Conservation (phyloP, 768 basidiomycete genomes). For the Podaxis pistillaris region DNA sequence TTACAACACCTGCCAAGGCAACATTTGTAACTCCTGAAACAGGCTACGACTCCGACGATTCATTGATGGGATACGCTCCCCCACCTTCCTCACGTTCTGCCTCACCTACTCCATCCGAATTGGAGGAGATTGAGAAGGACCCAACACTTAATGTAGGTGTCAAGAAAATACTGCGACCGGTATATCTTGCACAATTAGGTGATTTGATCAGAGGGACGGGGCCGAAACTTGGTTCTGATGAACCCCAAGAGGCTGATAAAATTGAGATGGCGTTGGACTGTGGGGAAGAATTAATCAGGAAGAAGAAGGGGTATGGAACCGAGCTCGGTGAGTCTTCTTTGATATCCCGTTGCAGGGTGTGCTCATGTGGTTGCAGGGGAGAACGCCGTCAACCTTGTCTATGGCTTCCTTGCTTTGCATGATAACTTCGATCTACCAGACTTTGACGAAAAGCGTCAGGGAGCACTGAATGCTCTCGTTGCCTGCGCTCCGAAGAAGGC, state of each 20-base stretch:
- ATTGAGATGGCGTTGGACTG: slow-evolving; percentile 77
- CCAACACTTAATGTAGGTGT: slow-evolving; percentile 72
- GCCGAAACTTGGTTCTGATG: slow-evolving; percentile 48
- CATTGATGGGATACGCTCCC: slow-evolving; percentile 79
- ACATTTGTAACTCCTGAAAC: slow-evolving; percentile 20
- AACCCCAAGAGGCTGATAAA: slow-evolving; percentile 67
- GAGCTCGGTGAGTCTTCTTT: slow-evolving; percentile 69
- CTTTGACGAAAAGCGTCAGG: slow-evolving; percentile 77
- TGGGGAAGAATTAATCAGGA: slow-evolving; percentile 82
- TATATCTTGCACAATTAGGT: slow-evolving; percentile 86
- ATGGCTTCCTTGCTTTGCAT: slow-evolving; percentile 70
- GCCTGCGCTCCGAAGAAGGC: slow-evolving; percentile 74
- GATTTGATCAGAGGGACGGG: slow-evolving; percentile 67
- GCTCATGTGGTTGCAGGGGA: slow-evolving; percentile 57
- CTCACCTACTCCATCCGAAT: slow-evolving; percentile 79
- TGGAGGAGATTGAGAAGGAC: slow-evolving; percentile 82
- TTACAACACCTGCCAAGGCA: slow-evolving; percentile 16
- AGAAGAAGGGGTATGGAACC: slow-evolving; percentile 80
- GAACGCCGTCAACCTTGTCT: slow-evolving; percentile 80
- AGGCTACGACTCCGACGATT: slow-evolving; percentile 78
- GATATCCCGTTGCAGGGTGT: neutral
- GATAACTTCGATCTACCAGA: slow-evolving; percentile 82
- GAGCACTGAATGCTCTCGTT: slow-evolving; percentile 75
- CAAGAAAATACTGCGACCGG: slow-evolving; percentile 76
- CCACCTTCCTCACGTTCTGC: slow-evolving; percentile 60